Conservation (phyloP, 1,284 basidiomycete species). For the Pterulicium gracile region DNA sequence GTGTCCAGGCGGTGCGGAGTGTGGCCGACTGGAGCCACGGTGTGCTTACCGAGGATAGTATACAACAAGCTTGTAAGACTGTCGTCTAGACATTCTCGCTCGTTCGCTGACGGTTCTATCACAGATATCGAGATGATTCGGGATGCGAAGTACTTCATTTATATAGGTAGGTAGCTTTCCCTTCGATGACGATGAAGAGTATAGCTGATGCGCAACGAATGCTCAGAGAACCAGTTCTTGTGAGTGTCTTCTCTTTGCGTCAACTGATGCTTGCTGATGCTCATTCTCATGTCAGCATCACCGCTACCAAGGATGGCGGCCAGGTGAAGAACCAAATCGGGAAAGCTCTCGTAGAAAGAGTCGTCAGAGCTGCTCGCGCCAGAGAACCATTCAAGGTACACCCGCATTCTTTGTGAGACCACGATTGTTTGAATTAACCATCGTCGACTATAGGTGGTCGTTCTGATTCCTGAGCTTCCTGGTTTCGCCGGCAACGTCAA, state of each 20-base stretch:
- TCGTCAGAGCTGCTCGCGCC: conserved; percentile 64
- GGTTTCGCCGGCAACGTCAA: conserved; percentile 80
- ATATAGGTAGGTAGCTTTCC: conserved; percentile 53
- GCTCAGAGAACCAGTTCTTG: conserved; percentile 88
- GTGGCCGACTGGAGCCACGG: conserved; percentile 91
- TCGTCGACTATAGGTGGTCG: conserved; percentile 42
- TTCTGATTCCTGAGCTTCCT: conserved; percentile 77
- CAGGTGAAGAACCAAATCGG: conserved; percentile 78
- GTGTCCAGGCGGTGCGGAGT: conserved; percentile 73
- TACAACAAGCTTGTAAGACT: conserved; percentile 76
- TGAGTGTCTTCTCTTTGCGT: conserved; percentile 26
- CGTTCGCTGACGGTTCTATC: conserved; percentile 2
- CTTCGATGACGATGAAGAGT: conserved; percentile 7
- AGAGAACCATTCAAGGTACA: conserved; percentile 79
- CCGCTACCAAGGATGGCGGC: conserved; percentile 53
- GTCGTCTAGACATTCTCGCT: conserved; percentile 4
- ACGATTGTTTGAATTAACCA: not conserved
- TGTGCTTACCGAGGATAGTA: conserved; percentile 74
- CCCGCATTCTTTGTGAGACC: conserved; percentile 4
- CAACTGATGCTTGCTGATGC: conserved; percentile 3
- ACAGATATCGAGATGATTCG: conserved; percentile 74
- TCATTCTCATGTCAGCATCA: conserved; percentile 43
- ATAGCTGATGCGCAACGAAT: not conserved
- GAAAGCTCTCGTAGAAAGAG: conserved; percentile 71
- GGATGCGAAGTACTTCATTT: conserved; percentile 81